Percentiles rank a stretch among this genome's conserved stretches.
Evolutionary conservation across 257 asterid genomes (phyloP).

Genomic region (Gynochthodes officinalis): DNA sequence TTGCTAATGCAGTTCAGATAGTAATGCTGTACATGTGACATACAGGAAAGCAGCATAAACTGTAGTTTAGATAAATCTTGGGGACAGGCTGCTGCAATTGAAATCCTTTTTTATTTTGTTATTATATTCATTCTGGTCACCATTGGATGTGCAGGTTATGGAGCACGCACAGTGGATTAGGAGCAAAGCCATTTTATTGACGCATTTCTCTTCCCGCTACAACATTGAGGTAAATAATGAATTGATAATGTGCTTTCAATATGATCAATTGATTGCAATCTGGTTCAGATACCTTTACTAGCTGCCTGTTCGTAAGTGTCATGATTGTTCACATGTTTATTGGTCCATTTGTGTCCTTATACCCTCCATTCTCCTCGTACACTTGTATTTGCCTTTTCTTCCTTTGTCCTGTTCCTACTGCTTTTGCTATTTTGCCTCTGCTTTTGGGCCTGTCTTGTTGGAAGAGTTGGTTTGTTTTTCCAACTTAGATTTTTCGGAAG

Average conservation of each 20-base stretch:
- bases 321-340: no score
- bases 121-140: not conserved
- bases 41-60: not conserved
- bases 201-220: slow-evolving; percentile 95
- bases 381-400: not conserved
- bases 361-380: not conserved
- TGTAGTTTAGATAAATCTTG: not conserved
- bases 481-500: not conserved
- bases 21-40: not conserved
- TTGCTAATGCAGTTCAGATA: not conserved
- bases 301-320: no score
- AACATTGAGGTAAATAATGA: slow-evolving; percentile 62
- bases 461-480: not conserved
- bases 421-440: not conserved
- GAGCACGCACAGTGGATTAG: slow-evolving; percentile 87
- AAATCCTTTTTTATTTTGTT: not conserved
- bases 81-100: not conserved
- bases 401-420: not conserved
- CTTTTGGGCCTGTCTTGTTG: not conserved
- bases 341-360: not conserved
- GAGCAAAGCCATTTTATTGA: slow-evolving; percentile 66
- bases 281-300: not conserved
- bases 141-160: slow-evolving; percentile 56
- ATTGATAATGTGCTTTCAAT: not conserved
- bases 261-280: not conserved